Evolutionary conservation across 2,329 filamentous ascomycete species (phyloP).

Genomic region (Helicocarpus griseus): DNA sequence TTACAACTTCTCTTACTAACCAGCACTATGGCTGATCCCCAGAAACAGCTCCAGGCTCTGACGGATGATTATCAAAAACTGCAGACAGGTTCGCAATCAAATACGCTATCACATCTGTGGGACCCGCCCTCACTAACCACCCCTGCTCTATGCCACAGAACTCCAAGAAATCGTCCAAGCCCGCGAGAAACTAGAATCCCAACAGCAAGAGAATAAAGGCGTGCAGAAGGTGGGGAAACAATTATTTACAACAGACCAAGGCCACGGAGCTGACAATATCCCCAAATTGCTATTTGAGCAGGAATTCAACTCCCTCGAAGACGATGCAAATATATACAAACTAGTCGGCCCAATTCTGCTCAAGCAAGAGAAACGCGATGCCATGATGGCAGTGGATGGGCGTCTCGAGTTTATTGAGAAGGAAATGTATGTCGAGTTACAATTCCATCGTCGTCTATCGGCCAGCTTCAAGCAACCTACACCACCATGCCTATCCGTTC

Average conservation of each 20-base stretch:
- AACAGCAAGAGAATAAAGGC: conserved; percentile 83
- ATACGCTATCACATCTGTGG: not conserved
- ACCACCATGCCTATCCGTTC: not conserved
- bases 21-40: conserved; percentile 55
- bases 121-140: not conserved
- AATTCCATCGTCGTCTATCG: too few species aligned
- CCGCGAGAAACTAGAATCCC: conserved; percentile 81
- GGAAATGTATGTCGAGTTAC: conserved; percentile 76
- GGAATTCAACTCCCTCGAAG: conserved; percentile 73
- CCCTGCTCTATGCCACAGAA: conserved; percentile 45
- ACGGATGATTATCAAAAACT: conserved; percentile 82
- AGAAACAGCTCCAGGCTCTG: conserved; percentile 69
- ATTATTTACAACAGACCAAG: not conserved
- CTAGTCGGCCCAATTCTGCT: conserved; percentile 83
- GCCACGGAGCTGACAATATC: not conserved
- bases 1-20: not conserved
- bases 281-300: conserved; percentile 24
- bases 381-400: conserved; percentile 80
- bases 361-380: conserved; percentile 89
- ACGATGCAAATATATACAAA: conserved; percentile 90
- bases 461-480: too few species aligned
- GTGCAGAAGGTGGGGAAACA: conserved; percentile 60
- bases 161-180: conserved; percentile 66
- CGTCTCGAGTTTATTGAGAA: conserved; percentile 86
- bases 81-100: conserved; percentile 57